Conservation (phyloP, 78 protist genomes). For the Guillardia theta region DNA sequence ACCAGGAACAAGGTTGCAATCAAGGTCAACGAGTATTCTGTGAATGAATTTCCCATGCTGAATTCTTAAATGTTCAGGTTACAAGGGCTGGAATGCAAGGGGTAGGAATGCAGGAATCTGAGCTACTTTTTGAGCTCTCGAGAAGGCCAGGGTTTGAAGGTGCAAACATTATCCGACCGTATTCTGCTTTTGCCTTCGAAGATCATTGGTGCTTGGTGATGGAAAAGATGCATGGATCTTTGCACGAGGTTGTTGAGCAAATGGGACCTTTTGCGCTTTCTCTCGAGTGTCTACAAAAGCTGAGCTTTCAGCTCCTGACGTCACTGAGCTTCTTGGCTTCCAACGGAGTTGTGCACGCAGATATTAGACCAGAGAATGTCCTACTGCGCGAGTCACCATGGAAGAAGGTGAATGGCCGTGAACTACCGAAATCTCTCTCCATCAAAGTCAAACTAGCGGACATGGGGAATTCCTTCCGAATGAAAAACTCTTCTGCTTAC, state of each 20-base stretch:
- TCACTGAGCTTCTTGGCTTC: background rate
- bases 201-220: conserved; percentile 26
- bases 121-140: background rate
- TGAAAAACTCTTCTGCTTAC: background rate
- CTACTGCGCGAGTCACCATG: background rate
- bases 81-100: background rate
- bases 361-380: conserved; percentile 47
- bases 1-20: background rate
- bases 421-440: too few species aligned
- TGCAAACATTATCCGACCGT: background rate
- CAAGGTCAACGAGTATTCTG: too few species aligned
- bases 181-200: background rate
- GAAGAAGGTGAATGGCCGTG: background rate
- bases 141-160: background rate
- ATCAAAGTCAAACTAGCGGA: background rate
- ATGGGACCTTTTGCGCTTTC: background rate
- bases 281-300: background rate
- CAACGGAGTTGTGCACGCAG: conserved; percentile 49
- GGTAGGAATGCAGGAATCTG: background rate
- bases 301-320: background rate
- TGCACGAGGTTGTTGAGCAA: background rate
- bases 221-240: background rate
- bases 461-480: background rate
- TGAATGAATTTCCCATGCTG: too few species aligned
- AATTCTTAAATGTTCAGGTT: too few species aligned